Conservation (phyloP, 2,329 filamentous ascomycete genomes). For the Ophiostoma australiae region DNA sequence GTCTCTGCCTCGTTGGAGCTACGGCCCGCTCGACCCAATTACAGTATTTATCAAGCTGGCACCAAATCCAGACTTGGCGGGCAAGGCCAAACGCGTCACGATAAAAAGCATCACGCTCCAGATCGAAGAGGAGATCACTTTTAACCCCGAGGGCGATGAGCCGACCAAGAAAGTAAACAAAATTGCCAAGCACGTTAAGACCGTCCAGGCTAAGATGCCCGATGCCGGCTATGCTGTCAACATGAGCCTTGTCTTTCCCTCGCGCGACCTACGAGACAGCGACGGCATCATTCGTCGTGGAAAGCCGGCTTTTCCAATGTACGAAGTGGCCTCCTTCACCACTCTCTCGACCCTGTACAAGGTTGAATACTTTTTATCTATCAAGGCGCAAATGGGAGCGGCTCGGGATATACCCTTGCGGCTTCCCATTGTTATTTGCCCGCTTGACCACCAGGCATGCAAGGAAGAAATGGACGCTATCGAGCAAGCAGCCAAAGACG, state of each 20-base stretch:
- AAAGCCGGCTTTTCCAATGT: constrained; percentile 82
- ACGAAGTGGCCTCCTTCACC: constrained; percentile 84
- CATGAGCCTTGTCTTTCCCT: constrained; percentile 82
- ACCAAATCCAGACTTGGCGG: constrained; percentile 86
- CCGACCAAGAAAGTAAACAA: constrained; percentile 85
- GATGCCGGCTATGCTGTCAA: constrained; percentile 92
- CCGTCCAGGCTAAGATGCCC: constrained; percentile 76
- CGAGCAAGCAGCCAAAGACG: constrained; percentile 90
- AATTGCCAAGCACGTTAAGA: constrained; percentile 76
- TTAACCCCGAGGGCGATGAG: constrained; percentile 95
- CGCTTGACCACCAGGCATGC: constrained; percentile 88
- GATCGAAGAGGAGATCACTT: constrained; percentile 98
- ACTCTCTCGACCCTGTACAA: constrained; percentile 94
- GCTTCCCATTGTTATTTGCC: constrained; percentile 93
- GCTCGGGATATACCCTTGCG: constrained; percentile 83
- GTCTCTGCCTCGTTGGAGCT: constrained; percentile 91
- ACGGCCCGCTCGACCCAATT: constrained; percentile 90
- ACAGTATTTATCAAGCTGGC: constrained; percentile 92
- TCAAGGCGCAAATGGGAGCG: constrained; percentile 73
- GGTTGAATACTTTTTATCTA: constrained; percentile 92
- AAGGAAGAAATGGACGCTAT: constrained; percentile 99
- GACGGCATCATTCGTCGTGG: constrained; percentile 84
- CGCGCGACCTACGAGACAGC: constrained; percentile 77
- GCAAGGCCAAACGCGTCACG: constrained; percentile 83
- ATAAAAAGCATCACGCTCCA: constrained; percentile 90